Evolutionary conservation across 331 rosid species (phyloP).

Genomic region (Quercus lobata): DNA sequence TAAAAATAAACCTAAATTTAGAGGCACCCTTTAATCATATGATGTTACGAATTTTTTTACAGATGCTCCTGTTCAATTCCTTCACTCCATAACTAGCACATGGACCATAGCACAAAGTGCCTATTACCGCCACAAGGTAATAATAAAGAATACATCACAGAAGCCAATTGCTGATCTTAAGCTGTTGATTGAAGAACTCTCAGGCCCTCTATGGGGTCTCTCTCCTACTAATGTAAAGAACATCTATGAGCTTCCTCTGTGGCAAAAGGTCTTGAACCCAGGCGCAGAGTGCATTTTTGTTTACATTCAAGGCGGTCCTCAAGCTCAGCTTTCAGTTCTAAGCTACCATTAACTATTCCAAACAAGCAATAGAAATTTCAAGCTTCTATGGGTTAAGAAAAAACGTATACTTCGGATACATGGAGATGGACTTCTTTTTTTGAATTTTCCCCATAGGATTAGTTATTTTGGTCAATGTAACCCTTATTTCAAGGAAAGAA

Average conservation of each 20-base stretch:
- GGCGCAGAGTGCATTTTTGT: slow-evolving; percentile 56
- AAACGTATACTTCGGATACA: background rate
- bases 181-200: slow-evolving; percentile 45
- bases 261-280: slow-evolving; percentile 60
- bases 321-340: slow-evolving; percentile 49
- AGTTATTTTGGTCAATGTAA: background rate
- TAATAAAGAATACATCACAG: slow-evolving; percentile 58
- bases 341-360: slow-evolving; percentile 48
- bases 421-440: background rate
- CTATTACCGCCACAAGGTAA: slow-evolving; percentile 68
- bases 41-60: slow-evolving; percentile 1
- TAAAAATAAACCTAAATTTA: too few relatives aligned
- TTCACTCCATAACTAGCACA: slow-evolving; percentile 60
- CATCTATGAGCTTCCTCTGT: slow-evolving; percentile 60
- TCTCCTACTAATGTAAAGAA: slow-evolving; percentile 47
- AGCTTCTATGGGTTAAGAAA: background rate
- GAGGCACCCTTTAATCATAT: too few relatives aligned
- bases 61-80: slow-evolving; percentile 45
- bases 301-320: slow-evolving; percentile 88
- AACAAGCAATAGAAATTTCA: background rate
- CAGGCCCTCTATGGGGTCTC: slow-evolving; percentile 79
- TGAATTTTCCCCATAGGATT: background rate
- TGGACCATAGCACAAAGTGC: slow-evolving; percentile 42
- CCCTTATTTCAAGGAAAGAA: background rate
- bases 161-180: slow-evolving; percentile 53